Percentiles rank a stretch among this genome's conserved stretches.
These are phyloP conservation scores for Cucurbita argyrosperma DNA, from an alignment of 306 rosid genomes.

Conservation along the genomic window DNA sequence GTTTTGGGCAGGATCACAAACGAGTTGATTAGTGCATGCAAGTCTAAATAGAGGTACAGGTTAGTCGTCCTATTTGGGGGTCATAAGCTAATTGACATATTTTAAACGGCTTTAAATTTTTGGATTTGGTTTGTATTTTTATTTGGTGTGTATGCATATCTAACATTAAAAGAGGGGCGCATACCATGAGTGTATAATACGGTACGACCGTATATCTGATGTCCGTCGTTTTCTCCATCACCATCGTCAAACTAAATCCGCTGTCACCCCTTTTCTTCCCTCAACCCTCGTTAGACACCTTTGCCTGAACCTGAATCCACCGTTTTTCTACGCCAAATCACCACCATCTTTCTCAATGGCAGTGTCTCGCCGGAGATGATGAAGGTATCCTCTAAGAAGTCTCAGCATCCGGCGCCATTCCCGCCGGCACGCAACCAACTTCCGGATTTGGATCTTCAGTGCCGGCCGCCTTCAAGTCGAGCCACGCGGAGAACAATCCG, in stretches of 20 bases:
- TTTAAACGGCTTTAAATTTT: too few relatives aligned
- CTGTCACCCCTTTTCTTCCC: neutral
- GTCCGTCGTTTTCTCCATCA: neutral
- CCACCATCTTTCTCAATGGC: constrained; percentile 17
- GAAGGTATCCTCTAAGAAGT: constrained; percentile 44
- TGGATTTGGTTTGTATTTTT: too few relatives aligned
- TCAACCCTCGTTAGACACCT: neutral
- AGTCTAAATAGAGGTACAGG: too few relatives aligned
- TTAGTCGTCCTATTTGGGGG: too few relatives aligned
- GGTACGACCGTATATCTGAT: neutral
- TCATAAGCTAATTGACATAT: too few relatives aligned
- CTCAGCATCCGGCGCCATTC: constrained; percentile 16
- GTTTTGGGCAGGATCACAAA: too few relatives aligned
- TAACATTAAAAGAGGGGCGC: neutral
- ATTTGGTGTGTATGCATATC: too few relatives aligned
- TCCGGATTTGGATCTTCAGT: constrained; percentile 60
- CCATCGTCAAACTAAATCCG: neutral
- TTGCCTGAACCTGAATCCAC: neutral
- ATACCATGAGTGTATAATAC: neutral
- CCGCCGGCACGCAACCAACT: constrained; percentile 15
- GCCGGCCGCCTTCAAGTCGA: constrained; percentile 9
- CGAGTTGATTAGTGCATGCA: too few relatives aligned
- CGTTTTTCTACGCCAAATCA: neutral
- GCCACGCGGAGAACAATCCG: constrained; percentile 20
- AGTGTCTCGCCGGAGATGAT: constrained; percentile 21